phyloP scores from a whole-genome alignment of 768 basidiomycete genomes.

The Dioszegia hungarica region DNA sequence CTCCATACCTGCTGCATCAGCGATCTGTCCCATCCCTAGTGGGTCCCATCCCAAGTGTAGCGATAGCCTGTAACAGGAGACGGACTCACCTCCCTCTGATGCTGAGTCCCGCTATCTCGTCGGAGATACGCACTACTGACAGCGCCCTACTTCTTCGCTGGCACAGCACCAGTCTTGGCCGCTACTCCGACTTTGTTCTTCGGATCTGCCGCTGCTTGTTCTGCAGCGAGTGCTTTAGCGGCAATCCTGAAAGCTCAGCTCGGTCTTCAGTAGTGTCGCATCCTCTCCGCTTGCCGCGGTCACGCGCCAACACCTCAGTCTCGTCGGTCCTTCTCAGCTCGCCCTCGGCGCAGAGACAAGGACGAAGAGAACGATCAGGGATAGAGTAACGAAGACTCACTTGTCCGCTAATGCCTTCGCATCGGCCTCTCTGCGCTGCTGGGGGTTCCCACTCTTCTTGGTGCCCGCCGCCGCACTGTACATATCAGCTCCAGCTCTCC shows the following conservation, averaged over 20 bases:
- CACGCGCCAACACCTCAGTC: too few relatives aligned
- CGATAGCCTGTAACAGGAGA: too few relatives aligned
- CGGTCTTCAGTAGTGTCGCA: too few relatives aligned
- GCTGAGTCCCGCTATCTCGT: too few relatives aligned
- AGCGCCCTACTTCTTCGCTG: constrained; percentile 4
- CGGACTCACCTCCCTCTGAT: too few relatives aligned
- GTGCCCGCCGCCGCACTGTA: background rate
- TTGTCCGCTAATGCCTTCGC: constrained; percentile 7
- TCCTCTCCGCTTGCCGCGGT: too few relatives aligned
- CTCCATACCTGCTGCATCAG: too few relatives aligned
- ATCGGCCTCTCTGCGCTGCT: constrained; percentile 7
- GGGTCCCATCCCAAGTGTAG: too few relatives aligned
- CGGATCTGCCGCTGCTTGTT: background rate
- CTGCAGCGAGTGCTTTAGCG: background rate
- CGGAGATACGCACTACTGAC: too few relatives aligned
- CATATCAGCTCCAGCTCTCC: background rate
- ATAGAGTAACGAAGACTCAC: background rate
- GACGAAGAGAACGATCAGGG: background rate
- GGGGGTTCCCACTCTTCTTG: background rate
- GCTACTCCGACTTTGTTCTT: constrained; percentile 2
- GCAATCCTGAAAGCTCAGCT: background rate
- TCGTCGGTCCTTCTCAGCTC: too few relatives aligned
- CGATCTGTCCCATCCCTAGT: too few relatives aligned
- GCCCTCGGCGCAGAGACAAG: too few relatives aligned
- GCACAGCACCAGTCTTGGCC: background rate